Conservation (phyloP, 148 eudicot species). For the Camellia sinensis region DNA sequence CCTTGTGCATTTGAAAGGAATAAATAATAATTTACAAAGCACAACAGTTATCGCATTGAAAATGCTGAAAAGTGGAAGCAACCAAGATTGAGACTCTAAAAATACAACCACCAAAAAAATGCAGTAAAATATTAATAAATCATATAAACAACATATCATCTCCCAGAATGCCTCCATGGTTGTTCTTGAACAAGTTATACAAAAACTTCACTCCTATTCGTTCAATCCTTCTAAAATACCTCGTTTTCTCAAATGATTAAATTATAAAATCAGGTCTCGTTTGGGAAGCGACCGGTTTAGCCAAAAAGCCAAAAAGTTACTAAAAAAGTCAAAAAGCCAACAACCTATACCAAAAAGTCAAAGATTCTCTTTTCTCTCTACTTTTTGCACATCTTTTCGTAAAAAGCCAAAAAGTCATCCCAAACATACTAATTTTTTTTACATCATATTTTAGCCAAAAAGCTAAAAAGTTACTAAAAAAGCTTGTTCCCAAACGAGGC, state of each 20-base stretch:
- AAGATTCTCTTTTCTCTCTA: too few species aligned
- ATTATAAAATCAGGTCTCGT: not conserved
- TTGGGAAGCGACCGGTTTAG: too few species aligned
- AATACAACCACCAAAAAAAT: not conserved
- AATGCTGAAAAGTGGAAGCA: not conserved
- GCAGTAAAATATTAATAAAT: not conserved
- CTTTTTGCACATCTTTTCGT: too few species aligned
- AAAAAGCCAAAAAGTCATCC: too few species aligned
- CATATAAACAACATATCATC: constrained; percentile 81
- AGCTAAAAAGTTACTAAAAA: too few species aligned
- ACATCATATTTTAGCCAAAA: too few species aligned
- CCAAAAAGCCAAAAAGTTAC: too few species aligned
- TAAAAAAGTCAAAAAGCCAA: too few species aligned
- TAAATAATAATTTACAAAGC: not conserved
- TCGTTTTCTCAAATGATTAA: not conserved
- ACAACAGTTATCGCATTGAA: not conserved
- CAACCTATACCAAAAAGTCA: too few species aligned
- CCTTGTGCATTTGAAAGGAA: not conserved
- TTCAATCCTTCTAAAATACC: constrained; percentile 5
- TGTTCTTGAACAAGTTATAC: constrained; percentile 68
- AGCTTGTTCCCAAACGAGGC: too few species aligned
- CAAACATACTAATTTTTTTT: too few species aligned
- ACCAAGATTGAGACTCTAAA: not conserved
- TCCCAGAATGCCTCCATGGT: constrained; percentile 95
- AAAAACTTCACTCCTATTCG: constrained; percentile 77